A percentile compares a stretch with the other conserved stretches of the same genome.
Evolutionary conservation across 148 eudicot genomes (phyloP).

Genomic region (Dianthus caryophyllus): DNA sequence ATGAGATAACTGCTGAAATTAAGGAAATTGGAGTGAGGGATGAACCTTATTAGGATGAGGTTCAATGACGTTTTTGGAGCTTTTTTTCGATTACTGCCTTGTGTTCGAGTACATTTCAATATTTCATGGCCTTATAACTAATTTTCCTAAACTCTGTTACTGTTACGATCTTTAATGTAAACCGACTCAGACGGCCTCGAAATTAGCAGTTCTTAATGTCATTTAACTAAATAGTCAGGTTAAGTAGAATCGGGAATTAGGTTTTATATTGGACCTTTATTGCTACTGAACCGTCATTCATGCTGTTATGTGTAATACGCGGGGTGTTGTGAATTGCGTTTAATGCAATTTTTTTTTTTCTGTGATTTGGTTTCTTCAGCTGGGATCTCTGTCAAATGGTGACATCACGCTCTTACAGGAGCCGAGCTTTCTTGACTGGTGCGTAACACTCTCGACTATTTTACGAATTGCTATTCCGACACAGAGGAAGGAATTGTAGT

Average conservation of each 20-base stretch:
- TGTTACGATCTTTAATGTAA: no score
- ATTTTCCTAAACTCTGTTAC: no score
- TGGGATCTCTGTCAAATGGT: conserved; percentile 26
- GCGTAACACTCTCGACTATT: conserved; percentile 10
- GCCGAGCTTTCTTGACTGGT: conserved; percentile 29
- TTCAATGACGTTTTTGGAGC: neutral
- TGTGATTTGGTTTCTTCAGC: conserved; percentile 18
- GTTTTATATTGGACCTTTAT: neutral
- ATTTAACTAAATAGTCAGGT: no score
- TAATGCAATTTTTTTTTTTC: conserved; percentile 1
- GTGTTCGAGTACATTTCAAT: neutral
- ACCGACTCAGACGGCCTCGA: no score
- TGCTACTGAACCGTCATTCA: neutral
- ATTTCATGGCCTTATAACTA: no score
- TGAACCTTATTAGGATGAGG: neutral
- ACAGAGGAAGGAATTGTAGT: neutral
- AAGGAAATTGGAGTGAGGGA: neutral
- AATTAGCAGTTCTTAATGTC: neutral
- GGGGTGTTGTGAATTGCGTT: neutral
- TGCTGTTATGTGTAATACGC: neutral
- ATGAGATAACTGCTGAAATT: neutral
- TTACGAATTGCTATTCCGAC: neutral
- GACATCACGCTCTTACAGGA: conserved; percentile 27
- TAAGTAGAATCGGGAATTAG: neutral
- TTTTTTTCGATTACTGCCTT: neutral